These are phyloP conservation scores for Penicillium sp. DNA, from an alignment of 2,329 filamentous ascomycete genomes.

Conservation along the genomic window DNA sequence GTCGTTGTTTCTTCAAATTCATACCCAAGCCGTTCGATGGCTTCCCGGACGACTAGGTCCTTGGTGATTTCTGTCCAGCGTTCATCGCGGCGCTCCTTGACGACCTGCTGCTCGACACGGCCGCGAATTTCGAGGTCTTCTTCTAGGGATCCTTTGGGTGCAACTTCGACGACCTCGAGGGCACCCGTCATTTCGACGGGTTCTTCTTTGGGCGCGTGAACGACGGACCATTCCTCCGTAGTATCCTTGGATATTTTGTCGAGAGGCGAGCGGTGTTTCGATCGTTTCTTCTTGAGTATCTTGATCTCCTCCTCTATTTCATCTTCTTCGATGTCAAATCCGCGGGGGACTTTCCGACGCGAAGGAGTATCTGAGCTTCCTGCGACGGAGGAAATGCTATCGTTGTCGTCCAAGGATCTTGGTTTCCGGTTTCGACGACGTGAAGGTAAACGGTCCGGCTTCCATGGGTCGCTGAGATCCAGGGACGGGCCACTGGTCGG, in stretches of 20 bases:
- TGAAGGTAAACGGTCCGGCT: not conserved
- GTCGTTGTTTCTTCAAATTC: constrained; percentile 86
- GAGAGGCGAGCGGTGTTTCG: constrained; percentile 37
- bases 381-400: constrained; percentile 1
- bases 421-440: constrained; percentile 6
- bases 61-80: constrained; percentile 99
- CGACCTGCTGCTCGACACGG: constrained; percentile 48
- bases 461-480: constrained; percentile 21
- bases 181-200: constrained; percentile 22
- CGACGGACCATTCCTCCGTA: constrained; percentile 75
- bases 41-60: constrained; percentile 82
- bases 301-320: constrained; percentile 9
- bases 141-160: constrained; percentile 50
- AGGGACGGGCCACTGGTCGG: constrained; percentile 33
- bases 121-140: constrained; percentile 56
- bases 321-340: constrained; percentile 7
- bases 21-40: constrained; percentile 81
- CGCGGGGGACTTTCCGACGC: constrained; percentile 3
- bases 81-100: constrained; percentile 51
- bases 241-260: constrained; percentile 63
- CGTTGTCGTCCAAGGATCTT: constrained; percentile 6
- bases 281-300: constrained; percentile 21
- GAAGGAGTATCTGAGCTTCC: constrained; percentile 1
- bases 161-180: constrained; percentile 22
- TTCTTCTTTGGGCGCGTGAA: constrained; percentile 66